These are phyloP conservation scores for Pelagophyceae sp. DNA, from an alignment of 352 stramenopile genomes.

Conservation along the genomic window DNA sequence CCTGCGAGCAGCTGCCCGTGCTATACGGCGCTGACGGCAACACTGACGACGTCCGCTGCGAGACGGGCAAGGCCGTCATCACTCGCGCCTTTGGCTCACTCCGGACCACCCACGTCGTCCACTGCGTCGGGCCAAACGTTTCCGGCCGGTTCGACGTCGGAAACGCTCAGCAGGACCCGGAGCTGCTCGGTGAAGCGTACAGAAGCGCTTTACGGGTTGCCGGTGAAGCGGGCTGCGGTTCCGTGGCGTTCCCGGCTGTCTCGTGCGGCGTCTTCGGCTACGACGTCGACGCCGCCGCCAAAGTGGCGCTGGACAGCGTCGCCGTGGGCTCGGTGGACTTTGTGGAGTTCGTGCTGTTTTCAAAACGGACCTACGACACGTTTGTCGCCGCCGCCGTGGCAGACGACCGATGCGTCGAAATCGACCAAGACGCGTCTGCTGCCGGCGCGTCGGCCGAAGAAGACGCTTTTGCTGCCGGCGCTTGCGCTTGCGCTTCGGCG, in stretches of 20 bases:
- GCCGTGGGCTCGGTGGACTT: background rate
- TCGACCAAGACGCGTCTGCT: too few species aligned
- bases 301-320: background rate
- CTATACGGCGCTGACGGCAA: background rate
- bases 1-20: constrained; percentile 19
- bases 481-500: too few species aligned
- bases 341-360: constrained; percentile 4
- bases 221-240: background rate
- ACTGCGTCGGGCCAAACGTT: constrained; percentile 30
- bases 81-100: constrained; percentile 32
- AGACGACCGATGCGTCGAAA: too few species aligned
- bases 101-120: constrained; percentile 20
- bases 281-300: background rate
- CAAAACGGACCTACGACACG: background rate
- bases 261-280: constrained; percentile 12
- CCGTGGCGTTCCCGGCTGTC: background rate
- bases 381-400: background rate
- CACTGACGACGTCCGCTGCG: background rate
- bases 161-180: background rate
- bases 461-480: too few species aligned
- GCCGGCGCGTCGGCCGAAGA: too few species aligned
- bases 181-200: background rate
- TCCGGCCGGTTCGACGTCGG: background rate
- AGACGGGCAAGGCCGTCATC: constrained; percentile 25
- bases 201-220: background rate